These are phyloP conservation scores for Nyctanthes arbortristis DNA, from an alignment of 257 asterid species.

Conservation along the genomic window DNA sequence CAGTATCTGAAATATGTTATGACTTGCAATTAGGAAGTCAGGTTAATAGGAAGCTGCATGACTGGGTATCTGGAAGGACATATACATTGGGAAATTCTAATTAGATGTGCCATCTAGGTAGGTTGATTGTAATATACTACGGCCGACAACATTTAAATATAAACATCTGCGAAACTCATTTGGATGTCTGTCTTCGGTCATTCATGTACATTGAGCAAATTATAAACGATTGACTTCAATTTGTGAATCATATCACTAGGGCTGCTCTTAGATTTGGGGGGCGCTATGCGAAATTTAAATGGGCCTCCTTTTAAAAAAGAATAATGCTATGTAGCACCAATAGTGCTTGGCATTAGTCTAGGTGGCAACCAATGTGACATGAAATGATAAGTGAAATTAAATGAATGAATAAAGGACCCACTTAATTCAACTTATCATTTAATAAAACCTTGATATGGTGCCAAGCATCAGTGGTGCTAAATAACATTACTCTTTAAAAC, in stretches of 20 bases:
- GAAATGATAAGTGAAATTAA: too few relatives aligned
- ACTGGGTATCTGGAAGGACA: background rate
- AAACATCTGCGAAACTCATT: background rate
- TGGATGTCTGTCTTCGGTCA: background rate
- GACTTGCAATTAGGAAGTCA: background rate
- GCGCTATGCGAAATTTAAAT: too few relatives aligned
- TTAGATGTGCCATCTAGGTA: background rate
- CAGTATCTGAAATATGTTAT: background rate
- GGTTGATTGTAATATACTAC: background rate
- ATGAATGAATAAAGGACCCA: too few relatives aligned
- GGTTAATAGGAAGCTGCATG: slow-evolving; percentile 4
- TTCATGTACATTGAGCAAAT: background rate
- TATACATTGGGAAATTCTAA: background rate
- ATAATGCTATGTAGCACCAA: too few relatives aligned
- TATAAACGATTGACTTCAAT: background rate
- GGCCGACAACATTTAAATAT: background rate
- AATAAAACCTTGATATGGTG: too few relatives aligned
- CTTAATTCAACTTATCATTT: too few relatives aligned
- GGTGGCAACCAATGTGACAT: too few relatives aligned
- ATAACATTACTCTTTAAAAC: too few relatives aligned
- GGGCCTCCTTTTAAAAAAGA: too few relatives aligned
- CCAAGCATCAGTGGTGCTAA: too few relatives aligned
- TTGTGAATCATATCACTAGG: background rate
- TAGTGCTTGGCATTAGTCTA: too few relatives aligned
- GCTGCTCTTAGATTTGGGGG: too few relatives aligned